Percentiles rank a stretch among this genome's conserved stretches.
Conservation (phyloP, 805 yeast genomes). For the Candida adriatica region DNA sequence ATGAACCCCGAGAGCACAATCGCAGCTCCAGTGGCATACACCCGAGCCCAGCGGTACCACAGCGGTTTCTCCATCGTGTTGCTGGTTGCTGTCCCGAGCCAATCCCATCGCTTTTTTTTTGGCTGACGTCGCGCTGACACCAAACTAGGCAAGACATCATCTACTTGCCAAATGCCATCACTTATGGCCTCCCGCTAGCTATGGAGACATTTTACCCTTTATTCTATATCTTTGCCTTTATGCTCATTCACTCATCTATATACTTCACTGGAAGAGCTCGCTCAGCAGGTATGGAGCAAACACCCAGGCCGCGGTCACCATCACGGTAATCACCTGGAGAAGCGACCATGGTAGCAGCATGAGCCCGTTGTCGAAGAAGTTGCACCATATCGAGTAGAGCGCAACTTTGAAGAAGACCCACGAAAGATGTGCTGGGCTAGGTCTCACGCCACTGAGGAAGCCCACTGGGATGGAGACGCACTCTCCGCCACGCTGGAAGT, state of each 20-base stretch:
- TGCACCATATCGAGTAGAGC: slow-evolving; percentile 67
- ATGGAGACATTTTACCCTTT: background rate
- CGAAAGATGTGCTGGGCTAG: slow-evolving; percentile 67
- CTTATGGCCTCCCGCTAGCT: background rate
- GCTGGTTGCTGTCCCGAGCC: slow-evolving; percentile 2
- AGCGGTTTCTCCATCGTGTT: slow-evolving; percentile 30
- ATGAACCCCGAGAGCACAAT: slow-evolving; percentile 70
- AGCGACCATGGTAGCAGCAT: slow-evolving; percentile 65
- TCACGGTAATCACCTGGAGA: slow-evolving; percentile 57
- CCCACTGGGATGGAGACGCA: slow-evolving; percentile 76
- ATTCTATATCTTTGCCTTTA: background rate
- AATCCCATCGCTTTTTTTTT: slow-evolving; percentile 8
- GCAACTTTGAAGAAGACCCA: slow-evolving; percentile 90
- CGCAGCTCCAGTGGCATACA: slow-evolving; percentile 53
- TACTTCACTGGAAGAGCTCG: slow-evolving; percentile 17
- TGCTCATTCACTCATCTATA: background rate
- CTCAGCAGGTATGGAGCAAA: slow-evolving; percentile 65
- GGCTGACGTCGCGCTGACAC: slow-evolving; percentile 5
- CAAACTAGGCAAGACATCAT: background rate
- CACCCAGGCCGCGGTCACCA: slow-evolving; percentile 68
- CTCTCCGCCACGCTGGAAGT: slow-evolving; percentile 79
- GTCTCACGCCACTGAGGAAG: slow-evolving; percentile 74
- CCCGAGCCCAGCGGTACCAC: slow-evolving; percentile 55
- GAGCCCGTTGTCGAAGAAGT: slow-evolving; percentile 59
- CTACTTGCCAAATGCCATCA: background rate